Evolutionary conservation across 148 eudicot species (phyloP).

Genomic region (Rhododendron griersonianum): DNA sequence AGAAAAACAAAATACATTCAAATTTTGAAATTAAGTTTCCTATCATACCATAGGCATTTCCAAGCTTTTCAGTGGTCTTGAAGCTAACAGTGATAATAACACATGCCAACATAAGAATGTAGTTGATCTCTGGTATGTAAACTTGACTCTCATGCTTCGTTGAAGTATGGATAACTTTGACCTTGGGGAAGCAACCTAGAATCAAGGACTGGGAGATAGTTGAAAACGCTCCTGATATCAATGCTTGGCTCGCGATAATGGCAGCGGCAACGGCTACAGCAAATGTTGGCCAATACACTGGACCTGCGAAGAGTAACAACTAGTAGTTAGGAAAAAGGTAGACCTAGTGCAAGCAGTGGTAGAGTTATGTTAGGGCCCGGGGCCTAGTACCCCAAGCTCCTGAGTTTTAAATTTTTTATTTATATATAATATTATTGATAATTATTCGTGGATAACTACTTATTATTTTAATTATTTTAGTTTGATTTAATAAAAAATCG

Average conservation of each 20-base stretch:
- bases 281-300: constrained; percentile 70
- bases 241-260: constrained; percentile 84
- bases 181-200: constrained; percentile 68
- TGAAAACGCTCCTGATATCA: constrained; percentile 66
- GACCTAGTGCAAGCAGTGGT: neutral
- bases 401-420: too few species aligned
- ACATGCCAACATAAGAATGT: constrained; percentile 58
- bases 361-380: too few species aligned
- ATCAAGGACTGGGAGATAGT: constrained; percentile 60
- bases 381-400: too few species aligned
- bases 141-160: constrained; percentile 64
- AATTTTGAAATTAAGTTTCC: neutral
- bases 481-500: too few species aligned
- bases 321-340: neutral
- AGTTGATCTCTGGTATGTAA: constrained; percentile 79
- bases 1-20: neutral
- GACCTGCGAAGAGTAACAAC: constrained; percentile 22
- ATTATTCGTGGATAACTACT: too few species aligned
- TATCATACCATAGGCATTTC: constrained; percentile 67
- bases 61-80: constrained; percentile 54
- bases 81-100: constrained; percentile 52
- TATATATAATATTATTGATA: too few species aligned
- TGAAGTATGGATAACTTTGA: constrained; percentile 74
- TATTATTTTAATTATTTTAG: too few species aligned
- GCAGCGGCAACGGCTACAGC: constrained; percentile 64